Conservation (phyloP, 2,329 filamentous ascomycete genomes). For the Camillea tinctor region DNA sequence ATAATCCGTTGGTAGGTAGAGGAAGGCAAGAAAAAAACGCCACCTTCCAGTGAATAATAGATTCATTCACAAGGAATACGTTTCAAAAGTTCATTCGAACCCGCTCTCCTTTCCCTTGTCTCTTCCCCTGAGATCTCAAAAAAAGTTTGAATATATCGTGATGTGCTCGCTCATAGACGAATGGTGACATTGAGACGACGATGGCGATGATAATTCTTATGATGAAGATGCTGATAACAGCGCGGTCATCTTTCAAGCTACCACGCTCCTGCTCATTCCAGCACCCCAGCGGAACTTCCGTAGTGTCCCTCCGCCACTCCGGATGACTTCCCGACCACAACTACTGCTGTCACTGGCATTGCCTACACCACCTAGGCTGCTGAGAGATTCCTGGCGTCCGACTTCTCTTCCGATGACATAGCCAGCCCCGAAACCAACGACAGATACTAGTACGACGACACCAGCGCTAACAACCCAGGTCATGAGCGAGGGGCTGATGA, state of each 20-base stretch:
- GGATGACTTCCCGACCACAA: slow-evolving; percentile 54
- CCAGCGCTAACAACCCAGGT: slow-evolving; percentile 67
- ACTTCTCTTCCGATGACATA: slow-evolving; percentile 68
- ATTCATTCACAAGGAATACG: background rate
- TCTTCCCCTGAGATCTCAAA: background rate
- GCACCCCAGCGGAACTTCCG: slow-evolving; percentile 54
- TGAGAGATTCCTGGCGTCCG: slow-evolving; percentile 58
- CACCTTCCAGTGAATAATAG: background rate
- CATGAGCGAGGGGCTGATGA: slow-evolving; percentile 59
- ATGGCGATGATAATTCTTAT: background rate
- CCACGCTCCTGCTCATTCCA: slow-evolving; percentile 49
- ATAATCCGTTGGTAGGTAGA: background rate
- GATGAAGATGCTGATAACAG: background rate
- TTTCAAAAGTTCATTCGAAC: background rate
- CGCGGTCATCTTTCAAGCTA: slow-evolving; percentile 36
- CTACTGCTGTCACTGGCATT: slow-evolving; percentile 46
- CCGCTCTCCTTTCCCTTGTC: too few relatives aligned
- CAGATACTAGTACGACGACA: slow-evolving; percentile 65
- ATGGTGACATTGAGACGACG: too few relatives aligned
- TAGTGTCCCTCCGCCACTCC: slow-evolving; percentile 50
- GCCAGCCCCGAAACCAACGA: slow-evolving; percentile 67
- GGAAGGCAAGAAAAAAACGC: background rate
- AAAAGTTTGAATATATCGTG: background rate
- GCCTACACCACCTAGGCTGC: slow-evolving; percentile 40
- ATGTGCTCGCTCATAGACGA: background rate